These are phyloP conservation scores for Cryphonectria radicalis DNA, from an alignment of 2,329 filamentous ascomycete genomes.

Conservation along the genomic window DNA sequence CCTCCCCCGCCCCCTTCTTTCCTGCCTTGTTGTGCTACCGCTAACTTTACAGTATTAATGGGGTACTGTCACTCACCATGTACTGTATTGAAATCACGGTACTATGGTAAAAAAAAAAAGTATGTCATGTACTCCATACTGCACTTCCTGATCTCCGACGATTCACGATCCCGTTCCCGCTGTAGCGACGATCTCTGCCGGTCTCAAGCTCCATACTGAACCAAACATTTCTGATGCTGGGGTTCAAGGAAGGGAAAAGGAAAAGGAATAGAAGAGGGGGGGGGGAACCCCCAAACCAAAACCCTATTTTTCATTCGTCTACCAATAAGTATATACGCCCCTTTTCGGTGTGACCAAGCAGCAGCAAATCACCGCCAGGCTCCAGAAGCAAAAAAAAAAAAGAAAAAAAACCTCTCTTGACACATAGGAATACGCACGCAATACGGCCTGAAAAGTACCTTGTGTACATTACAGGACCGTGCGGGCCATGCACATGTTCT, in stretches of 20 bases:
- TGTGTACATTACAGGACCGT: conserved; percentile 1
- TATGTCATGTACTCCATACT: conserved; percentile 2
- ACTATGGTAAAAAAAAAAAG: background rate
- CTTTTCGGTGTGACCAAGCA: background rate
- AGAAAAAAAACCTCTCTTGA: background rate
- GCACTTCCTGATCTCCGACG: background rate
- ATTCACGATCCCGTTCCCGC: background rate
- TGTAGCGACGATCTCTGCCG: background rate
- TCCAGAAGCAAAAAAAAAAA: background rate
- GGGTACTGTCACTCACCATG: no score
- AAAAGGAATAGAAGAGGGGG: no score
- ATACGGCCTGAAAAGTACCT: background rate
- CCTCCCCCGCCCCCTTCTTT: background rate
- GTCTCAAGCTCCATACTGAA: background rate
- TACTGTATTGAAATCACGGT: background rate
- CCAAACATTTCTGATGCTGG: background rate
- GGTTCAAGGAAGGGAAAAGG: background rate
- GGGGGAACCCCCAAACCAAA: background rate
- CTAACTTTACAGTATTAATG: background rate
- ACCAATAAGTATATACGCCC: background rate
- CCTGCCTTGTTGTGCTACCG: background rate
- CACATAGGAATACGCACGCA: background rate
- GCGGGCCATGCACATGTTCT: conserved; percentile 5
- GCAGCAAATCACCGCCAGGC: background rate
- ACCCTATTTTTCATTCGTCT: background rate